These are phyloP conservation scores for Pterulicium gracile DNA, from an alignment of 1,284 basidiomycete species.

Conservation along the genomic window DNA sequence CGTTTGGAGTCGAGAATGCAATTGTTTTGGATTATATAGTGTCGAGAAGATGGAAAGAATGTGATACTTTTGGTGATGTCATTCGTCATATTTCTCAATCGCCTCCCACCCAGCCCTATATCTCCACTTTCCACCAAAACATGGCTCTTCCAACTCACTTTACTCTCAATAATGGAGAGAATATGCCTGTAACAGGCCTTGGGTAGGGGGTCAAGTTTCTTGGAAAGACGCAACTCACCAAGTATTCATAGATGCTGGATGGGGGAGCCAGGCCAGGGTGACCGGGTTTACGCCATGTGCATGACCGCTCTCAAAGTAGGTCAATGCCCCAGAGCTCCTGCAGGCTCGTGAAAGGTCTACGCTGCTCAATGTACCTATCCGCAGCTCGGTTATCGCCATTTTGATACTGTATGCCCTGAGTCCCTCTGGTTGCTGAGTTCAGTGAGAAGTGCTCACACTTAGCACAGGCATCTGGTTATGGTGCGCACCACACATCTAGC, in stretches of 20 bases:
- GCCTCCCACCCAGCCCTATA: too few relatives aligned
- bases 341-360: not conserved
- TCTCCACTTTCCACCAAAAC: too few relatives aligned
- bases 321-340: not conserved
- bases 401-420: conserved; percentile 31
- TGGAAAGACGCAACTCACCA: not conserved
- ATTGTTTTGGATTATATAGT: too few relatives aligned
- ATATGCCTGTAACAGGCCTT: conserved; percentile 27
- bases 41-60: too few relatives aligned
- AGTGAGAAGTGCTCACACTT: not conserved
- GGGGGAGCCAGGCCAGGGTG: conserved; percentile 22
- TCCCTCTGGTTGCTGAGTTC: too few relatives aligned
- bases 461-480: conserved; percentile 19
- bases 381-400: conserved; percentile 27
- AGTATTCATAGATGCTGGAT: conserved; percentile 29
- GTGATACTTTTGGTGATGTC: too few relatives aligned
- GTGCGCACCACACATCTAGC: conserved; percentile 10
- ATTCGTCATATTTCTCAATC: too few relatives aligned
- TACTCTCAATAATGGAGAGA: conserved; percentile 25
- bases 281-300: conserved; percentile 26
- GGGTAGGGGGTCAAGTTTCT: conserved; percentile 17
- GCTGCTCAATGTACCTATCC: not conserved
- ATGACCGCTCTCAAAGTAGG: conserved; percentile 23
- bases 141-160: conserved; percentile 10
- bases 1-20: too few relatives aligned